A percentile compares a stretch with the other conserved stretches of the same genome.
Conservation (phyloP, 768 basidiomycete genomes). For the Filobasidium wieringae region DNA sequence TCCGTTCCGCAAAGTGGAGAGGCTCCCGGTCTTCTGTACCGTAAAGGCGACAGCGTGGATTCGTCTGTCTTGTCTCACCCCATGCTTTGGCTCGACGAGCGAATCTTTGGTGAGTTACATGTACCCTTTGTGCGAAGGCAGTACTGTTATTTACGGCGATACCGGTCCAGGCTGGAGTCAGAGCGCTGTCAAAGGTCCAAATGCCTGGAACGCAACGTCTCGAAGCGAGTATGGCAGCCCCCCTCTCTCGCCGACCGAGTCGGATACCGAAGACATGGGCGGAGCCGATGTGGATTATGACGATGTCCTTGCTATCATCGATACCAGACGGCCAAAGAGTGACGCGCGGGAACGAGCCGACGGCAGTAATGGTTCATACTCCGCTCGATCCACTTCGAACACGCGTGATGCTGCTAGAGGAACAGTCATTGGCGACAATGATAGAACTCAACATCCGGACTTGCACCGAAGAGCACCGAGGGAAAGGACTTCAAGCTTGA, state of each 20-base stretch:
- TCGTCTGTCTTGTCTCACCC: slow-evolving; percentile 63
- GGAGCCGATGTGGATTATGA: slow-evolving; percentile 78
- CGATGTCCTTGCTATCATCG: slow-evolving; percentile 45
- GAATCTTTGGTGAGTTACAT: slow-evolving; percentile 57
- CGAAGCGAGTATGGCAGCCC: slow-evolving; percentile 48
- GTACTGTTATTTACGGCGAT: neutral
- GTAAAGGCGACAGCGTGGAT: slow-evolving; percentile 49
- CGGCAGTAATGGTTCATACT: neutral
- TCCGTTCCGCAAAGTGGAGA: slow-evolving; percentile 69
- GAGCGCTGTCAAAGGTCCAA: slow-evolving; percentile 65
- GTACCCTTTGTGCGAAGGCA: neutral
- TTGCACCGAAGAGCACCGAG: neutral
- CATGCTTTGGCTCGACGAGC: slow-evolving; percentile 90
- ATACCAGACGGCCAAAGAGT: neutral
- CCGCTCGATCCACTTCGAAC: too few species aligned
- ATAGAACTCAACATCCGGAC: too few species aligned
- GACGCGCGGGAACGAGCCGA: neutral
- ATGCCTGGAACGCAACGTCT: slow-evolving; percentile 60
- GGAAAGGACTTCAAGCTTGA: neutral
- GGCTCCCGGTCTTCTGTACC: slow-evolving; percentile 60
- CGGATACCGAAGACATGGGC: slow-evolving; percentile 56
- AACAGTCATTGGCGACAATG: too few species aligned
- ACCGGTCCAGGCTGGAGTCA: slow-evolving; percentile 51
- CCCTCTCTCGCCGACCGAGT: slow-evolving; percentile 60
- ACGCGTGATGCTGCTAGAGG: neutral